Conservation (phyloP, 768 basidiomycete species). For the Lactifluus pinguis region DNA sequence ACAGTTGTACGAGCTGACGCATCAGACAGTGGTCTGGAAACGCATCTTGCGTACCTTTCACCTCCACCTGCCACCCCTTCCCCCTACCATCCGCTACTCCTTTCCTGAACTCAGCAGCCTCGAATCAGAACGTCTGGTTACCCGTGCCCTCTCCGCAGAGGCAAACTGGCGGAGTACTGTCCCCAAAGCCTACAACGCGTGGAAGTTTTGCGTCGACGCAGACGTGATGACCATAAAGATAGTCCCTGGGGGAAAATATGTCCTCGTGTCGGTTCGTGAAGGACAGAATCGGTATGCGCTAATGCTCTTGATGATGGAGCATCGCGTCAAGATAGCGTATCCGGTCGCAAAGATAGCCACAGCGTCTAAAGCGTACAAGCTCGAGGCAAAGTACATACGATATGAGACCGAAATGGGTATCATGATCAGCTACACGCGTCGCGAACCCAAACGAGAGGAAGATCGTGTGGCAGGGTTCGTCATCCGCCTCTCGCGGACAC, state of each 20-base stretch:
- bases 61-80: constrained; percentile 17
- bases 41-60: constrained; percentile 15
- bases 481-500: not conserved
- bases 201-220: constrained; percentile 9
- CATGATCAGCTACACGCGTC: constrained; percentile 15
- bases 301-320: constrained; percentile 18
- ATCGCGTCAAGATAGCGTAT: constrained; percentile 17
- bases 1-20: constrained; percentile 15
- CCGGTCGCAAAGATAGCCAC: constrained; percentile 14
- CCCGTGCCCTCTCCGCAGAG: constrained; percentile 15
- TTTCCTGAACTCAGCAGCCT: constrained; percentile 15
- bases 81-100: constrained; percentile 16
- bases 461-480: constrained; percentile 13
- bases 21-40: constrained; percentile 19
- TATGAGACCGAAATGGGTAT: constrained; percentile 10
- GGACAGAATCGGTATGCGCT: constrained; percentile 11
- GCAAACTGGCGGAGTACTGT: constrained; percentile 19
- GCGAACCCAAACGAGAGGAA: constrained; percentile 5
- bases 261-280: constrained; percentile 15
- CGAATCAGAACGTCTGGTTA: constrained; percentile 17
- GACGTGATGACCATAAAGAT: constrained; percentile 18
- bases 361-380: constrained; percentile 13
- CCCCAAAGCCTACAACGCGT: constrained; percentile 11
- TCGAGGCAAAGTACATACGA: constrained; percentile 16
- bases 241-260: constrained; percentile 19